A percentile compares a stretch with the other conserved stretches of the same genome.
Conservation (phyloP, 2,329 filamentous ascomycete genomes). For the Onygena corvina region DNA sequence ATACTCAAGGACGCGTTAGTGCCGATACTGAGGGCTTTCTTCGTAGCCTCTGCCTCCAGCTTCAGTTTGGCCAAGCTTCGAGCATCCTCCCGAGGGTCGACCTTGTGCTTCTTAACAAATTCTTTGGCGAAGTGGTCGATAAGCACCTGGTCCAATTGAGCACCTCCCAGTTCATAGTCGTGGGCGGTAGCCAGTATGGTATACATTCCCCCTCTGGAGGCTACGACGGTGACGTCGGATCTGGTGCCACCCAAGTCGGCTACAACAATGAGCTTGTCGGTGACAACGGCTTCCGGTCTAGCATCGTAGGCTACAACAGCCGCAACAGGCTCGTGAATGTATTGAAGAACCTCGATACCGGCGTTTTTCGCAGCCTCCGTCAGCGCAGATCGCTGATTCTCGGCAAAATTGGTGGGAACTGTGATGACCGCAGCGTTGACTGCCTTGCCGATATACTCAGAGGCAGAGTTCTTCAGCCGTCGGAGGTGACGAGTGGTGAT, state of each 20-base stretch:
- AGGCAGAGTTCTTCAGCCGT: slow-evolving; percentile 68
- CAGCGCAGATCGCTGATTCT: slow-evolving; percentile 74
- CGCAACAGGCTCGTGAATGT: slow-evolving; percentile 82
- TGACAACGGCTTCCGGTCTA: slow-evolving; percentile 56
- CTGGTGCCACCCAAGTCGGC: slow-evolving; percentile 87
- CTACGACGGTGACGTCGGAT: slow-evolving; percentile 81
- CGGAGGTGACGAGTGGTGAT: slow-evolving; percentile 73
- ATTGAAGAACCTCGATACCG: slow-evolving; percentile 78
- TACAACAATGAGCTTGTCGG: slow-evolving; percentile 84
- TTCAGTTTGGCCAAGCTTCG: slow-evolving; percentile 83
- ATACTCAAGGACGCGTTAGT: slow-evolving; percentile 84
- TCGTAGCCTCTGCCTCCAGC: slow-evolving; percentile 78
- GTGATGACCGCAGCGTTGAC: slow-evolving; percentile 93
- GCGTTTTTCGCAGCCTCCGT: slow-evolving; percentile 65
- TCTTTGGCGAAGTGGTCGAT: slow-evolving; percentile 98
- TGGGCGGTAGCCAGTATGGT: slow-evolving; percentile 85
- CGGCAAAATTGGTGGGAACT: slow-evolving; percentile 83
- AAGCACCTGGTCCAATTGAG: slow-evolving; percentile 75
- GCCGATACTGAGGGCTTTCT: slow-evolving; percentile 82
- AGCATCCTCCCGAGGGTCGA: slow-evolving; percentile 70
- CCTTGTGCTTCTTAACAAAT: slow-evolving; percentile 92
- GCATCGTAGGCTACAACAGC: slow-evolving; percentile 86
- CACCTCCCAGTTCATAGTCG: slow-evolving; percentile 86
- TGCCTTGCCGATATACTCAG: slow-evolving; percentile 82
- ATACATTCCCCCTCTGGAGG: slow-evolving; percentile 90